Evolutionary conservation across 805 yeast species (phyloP).

Genomic region (Candida maesae): DNA sequence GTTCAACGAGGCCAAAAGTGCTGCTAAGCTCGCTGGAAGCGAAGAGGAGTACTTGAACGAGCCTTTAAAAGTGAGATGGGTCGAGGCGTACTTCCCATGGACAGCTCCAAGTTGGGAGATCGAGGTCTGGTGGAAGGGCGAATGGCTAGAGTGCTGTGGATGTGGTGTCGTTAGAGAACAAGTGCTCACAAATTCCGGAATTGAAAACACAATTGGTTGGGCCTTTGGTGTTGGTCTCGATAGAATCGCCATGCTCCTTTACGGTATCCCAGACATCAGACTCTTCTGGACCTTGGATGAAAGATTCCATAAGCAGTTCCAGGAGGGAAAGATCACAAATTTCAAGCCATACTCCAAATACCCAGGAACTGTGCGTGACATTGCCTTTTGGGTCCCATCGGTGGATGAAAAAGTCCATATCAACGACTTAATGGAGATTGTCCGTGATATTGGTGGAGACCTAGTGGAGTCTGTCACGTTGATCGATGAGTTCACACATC

Average conservation of each 20-base stretch:
- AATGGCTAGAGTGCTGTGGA: slow-evolving; percentile 97
- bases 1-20: slow-evolving; percentile 64
- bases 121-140: slow-evolving; percentile 98
- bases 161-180: slow-evolving; percentile 85
- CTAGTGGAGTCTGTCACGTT: slow-evolving; percentile 80
- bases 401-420: slow-evolving; percentile 47
- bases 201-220: slow-evolving; percentile 78
- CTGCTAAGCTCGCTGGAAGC: slow-evolving; percentile 59
- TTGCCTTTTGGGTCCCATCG: slow-evolving; percentile 84
- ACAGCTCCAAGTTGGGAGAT: slow-evolving; percentile 98
- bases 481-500: slow-evolving; percentile 81
- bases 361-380: slow-evolving; percentile 83
- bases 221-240: slow-evolving; percentile 97
- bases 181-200: slow-evolving; percentile 71
- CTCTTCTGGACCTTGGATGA: slow-evolving; percentile 86
- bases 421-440: slow-evolving; percentile 92
- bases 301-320: slow-evolving; percentile 72
- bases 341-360: slow-evolving; percentile 88
- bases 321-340: slow-evolving; percentile 56
- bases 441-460: slow-evolving; percentile 81
- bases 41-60: slow-evolving; percentile 57
- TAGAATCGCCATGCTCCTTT: slow-evolving; percentile 90
- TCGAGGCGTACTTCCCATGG: slow-evolving; percentile 96
- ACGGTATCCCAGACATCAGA: slow-evolving; percentile 93
- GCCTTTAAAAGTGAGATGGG: slow-evolving; percentile 89